Base-by-base conservation (phyloP, 305 asterid genomes). In the Rubia balearica region DNA sequence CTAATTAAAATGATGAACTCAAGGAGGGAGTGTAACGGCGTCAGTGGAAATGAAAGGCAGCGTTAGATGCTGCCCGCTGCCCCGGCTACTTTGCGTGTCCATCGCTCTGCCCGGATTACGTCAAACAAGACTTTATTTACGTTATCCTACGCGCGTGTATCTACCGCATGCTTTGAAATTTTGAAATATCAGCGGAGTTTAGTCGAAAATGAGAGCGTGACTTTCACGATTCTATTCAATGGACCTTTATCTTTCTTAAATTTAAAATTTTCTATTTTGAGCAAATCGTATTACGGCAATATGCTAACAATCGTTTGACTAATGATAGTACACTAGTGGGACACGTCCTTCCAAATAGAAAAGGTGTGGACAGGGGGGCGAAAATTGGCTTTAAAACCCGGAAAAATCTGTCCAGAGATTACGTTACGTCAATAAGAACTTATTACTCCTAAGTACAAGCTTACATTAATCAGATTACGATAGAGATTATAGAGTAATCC, bases 21-120 rank as follows among this genome's bases (percentile, higher is more conserved):
- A 19, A 14, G 24, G 55, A 45, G 73, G 43, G 43, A 65, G 70
- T 65, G 73, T 72, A 65, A 69, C 73, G 80, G 70, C 77, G 73
- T 67, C 65, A 71, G 74, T 68, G 68, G 74, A 49, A 49, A 46
- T 65, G 70, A 73, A 57, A 21, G 75, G 73, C 80, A 75, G 75
- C 80, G 76, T 73, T 69, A 73, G 73, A 69, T 42, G 49, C 63
- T 79, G 70, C 75, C 82, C 59, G 60, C 1, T 66, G 64, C 70
- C 76, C 79, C 49, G 7, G 14, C 17, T 1, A 2, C 46, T 19
- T 69, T 65, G 60, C 76, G 56, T 71, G 74, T 60, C 70, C 65
- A 8, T 41, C n/a, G 63, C 57, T 40, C 46, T 76, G 74, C 77
- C 76, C 72, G 77, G 7, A 40, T 70, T 36, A 53, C 75, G 79